Conservation (phyloP, 495 filamentous ascomycete genomes). For the Aspergillus wentii region DNA sequence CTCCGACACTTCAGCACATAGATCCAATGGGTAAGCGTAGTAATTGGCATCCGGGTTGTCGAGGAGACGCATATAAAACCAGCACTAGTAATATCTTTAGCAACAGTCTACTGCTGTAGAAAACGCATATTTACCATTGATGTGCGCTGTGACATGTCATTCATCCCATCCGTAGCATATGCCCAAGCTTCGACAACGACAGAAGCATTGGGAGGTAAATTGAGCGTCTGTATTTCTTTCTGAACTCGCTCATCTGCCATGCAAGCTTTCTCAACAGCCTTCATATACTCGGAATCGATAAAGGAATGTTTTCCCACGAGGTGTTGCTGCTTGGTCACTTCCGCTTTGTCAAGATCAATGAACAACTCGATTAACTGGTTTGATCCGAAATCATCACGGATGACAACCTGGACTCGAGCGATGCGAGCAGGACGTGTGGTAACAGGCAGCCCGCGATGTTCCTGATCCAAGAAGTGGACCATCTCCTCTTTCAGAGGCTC, state of each 20-base stretch:
- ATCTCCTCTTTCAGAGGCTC: conserved; percentile 16
- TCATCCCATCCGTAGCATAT: conserved; percentile 25
- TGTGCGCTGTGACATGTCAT: conserved; percentile 23
- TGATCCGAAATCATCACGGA: not conserved
- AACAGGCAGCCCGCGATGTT: conserved; percentile 5
- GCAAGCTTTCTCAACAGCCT: conserved; percentile 13
- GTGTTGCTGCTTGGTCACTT: conserved; percentile 4
- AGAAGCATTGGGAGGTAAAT: conserved; percentile 6
- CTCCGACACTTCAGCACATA: conserved; percentile 59
- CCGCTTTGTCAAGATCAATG: conserved; percentile 4
- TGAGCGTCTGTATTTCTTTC: conserved; percentile 9
- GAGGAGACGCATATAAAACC: conserved; percentile 23
- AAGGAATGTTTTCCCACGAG: conserved; percentile 18
- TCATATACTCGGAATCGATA: conserved; percentile 15
- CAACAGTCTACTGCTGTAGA: too few relatives aligned
- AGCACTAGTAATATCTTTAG: too few relatives aligned
- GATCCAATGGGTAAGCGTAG: conserved; percentile 71
- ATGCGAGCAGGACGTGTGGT: conserved; percentile 6
- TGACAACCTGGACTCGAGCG: conserved; percentile 10
- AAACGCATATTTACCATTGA: conserved; percentile 15
- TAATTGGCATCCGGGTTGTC: conserved; percentile 48
- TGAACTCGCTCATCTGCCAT: conserved; percentile 7
- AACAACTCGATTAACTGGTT: conserved; percentile 8
- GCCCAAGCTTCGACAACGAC: conserved; percentile 14
- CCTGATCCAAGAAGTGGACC: conserved; percentile 15